These are phyloP conservation scores for Chaetomium globosum DNA, from an alignment of 2,329 filamentous ascomycete genomes.

Conservation along the genomic window DNA sequence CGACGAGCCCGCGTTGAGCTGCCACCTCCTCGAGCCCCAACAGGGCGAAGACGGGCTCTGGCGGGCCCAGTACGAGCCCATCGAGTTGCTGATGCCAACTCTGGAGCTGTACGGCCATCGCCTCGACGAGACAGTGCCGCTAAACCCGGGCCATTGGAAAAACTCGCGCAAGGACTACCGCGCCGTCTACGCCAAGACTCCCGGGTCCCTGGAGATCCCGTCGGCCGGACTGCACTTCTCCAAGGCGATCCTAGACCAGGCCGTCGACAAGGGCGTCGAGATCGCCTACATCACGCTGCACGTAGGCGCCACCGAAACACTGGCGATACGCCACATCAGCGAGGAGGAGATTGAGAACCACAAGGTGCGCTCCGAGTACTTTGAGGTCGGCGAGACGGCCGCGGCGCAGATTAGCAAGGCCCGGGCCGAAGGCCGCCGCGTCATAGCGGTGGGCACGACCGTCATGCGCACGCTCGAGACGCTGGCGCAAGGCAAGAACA, in stretches of 20 bases:
- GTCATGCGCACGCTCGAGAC: conserved; percentile 6
- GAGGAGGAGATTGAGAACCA: conserved; percentile 5
- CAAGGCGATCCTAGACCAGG: conserved; percentile 3
- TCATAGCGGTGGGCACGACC: conserved; percentile 2
- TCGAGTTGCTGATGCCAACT: conserved; percentile 7
- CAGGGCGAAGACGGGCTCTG: conserved; percentile 5
- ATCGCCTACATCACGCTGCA: conserved; percentile 7
- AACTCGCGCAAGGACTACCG: conserved; percentile 9
- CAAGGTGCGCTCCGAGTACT: conserved; percentile 8
- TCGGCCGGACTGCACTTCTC: conserved; percentile 7
- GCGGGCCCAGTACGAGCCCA: conserved; percentile 7
- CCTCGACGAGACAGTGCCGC: conserved; percentile 5
- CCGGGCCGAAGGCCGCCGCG: conserved; percentile 6
- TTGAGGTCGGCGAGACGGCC: conserved; percentile 3
- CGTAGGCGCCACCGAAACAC: conserved; percentile 5
- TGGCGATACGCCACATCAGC: conserved; percentile 7
- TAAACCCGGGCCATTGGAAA: conserved; percentile 6
- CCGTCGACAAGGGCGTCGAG: conserved; percentile 5
- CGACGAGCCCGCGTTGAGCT: conserved; percentile 6
- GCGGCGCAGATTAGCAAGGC: conserved; percentile 9
- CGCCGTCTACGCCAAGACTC: conserved; percentile 2
- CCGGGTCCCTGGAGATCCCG: conserved; percentile 6
- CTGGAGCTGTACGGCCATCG: conserved; percentile 8
- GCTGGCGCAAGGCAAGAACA: conserved; percentile 4
- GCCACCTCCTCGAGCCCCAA: conserved; percentile 2